phyloP scores from a whole-genome alignment of 2,329 filamentous ascomycete species.

The Sporothrix pallida region DNA sequence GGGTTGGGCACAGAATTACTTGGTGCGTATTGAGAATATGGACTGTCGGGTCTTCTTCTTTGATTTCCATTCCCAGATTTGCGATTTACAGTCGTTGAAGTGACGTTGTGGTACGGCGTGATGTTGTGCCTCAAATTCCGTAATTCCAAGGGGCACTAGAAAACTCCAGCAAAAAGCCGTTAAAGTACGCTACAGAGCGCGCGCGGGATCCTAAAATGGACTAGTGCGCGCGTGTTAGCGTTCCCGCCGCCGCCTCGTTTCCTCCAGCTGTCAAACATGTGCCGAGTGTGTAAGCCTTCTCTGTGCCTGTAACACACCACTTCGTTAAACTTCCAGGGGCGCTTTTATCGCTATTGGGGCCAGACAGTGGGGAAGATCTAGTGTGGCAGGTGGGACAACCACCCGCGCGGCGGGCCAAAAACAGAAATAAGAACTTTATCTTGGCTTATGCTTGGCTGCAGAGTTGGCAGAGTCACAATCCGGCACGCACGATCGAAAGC shows the following conservation, averaged over 20 bases:
- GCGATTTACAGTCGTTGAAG: no score
- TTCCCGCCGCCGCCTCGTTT: neutral
- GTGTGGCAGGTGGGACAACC: neutral
- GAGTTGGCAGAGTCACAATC: neutral
- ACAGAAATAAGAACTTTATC: constrained; percentile 13
- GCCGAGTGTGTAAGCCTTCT: neutral
- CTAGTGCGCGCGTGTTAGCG: constrained; percentile 1
- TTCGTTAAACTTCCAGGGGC: no score
- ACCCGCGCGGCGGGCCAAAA: constrained; percentile 20
- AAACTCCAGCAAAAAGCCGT: neutral
- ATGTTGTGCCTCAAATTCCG: neutral
- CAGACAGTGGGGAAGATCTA: neutral
- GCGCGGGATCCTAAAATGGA: constrained; percentile 30
- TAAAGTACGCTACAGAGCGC: neutral
- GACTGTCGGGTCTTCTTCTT: neutral
- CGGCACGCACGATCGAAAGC: neutral
- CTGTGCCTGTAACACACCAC: no score
- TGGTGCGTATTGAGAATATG: neutral
- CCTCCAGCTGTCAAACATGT: neutral
- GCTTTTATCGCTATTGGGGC: neutral
- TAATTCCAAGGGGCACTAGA: neutral
- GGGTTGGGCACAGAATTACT: no score
- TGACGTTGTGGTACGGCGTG: no score
- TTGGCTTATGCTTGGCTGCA: neutral
- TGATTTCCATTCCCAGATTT: neutral